A percentile compares a stretch with the other conserved stretches of the same genome.
These are phyloP conservation scores for Conringia planisiliqua DNA, from an alignment of 345 rosid species.

Conservation along the genomic window DNA sequence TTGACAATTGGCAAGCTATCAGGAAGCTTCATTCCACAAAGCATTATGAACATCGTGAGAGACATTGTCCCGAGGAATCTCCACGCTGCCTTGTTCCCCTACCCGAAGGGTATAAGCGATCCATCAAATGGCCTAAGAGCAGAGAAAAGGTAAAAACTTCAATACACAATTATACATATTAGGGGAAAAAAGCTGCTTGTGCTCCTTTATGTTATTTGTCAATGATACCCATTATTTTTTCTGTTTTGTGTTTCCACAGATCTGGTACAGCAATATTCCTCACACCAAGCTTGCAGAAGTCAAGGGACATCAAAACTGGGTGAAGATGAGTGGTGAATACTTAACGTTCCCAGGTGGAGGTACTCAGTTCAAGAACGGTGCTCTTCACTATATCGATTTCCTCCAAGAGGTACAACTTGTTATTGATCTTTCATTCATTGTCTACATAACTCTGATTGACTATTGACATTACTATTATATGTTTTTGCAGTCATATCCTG, in stretches of 20 bases:
- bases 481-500: conserved; percentile 52
- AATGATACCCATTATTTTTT: not conserved
- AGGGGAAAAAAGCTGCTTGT: not conserved
- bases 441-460: not conserved
- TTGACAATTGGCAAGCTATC: conserved; percentile 78
- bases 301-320: conserved; percentile 83
- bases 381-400: conserved; percentile 56
- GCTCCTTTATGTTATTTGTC: not conserved
- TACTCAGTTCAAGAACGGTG: conserved; percentile 92
- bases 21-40: conserved; percentile 57
- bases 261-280: conserved; percentile 69
- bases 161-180: not conserved
- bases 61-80: conserved; percentile 88
- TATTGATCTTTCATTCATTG: not conserved
- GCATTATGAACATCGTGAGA: conserved; percentile 94
- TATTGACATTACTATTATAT: not conserved
- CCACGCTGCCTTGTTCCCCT: conserved; percentile 80
- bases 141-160: conserved; percentile 57
- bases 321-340: conserved; percentile 54
- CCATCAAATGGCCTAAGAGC: conserved; percentile 90
- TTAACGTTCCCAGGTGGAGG: conserved; percentile 93
- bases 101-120: conserved; percentile 66
- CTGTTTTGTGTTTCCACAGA: conserved; percentile 38
- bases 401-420: conserved; percentile 50
- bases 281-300: conserved; percentile 64